Conservation (phyloP, 2,329 filamentous ascomycete species). For the Lachnellula suecica region DNA sequence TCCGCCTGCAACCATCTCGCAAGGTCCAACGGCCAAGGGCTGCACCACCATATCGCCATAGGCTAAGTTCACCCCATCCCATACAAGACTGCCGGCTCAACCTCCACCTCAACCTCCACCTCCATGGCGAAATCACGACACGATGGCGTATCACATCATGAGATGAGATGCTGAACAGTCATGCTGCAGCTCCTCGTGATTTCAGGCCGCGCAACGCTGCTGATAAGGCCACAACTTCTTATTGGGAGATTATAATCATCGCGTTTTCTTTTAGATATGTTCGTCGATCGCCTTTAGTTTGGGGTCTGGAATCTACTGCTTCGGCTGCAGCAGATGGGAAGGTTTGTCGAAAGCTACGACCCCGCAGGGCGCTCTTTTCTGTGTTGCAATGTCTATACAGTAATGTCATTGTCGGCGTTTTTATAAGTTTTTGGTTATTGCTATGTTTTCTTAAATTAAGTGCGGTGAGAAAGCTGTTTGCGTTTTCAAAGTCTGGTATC, state of each 20-base stretch:
- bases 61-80: background rate
- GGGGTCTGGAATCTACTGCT: constrained; percentile 3
- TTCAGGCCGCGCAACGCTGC: constrained; percentile 10
- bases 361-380: no score
- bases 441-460: background rate
- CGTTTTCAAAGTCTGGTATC: no score
- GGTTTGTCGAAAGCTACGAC: background rate
- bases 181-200: background rate
- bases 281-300: background rate
- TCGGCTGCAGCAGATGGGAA: constrained; percentile 5
- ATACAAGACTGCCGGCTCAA: constrained; percentile 3
- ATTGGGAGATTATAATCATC: constrained; percentile 18
- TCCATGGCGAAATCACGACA: no score
- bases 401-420: no score
- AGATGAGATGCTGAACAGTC: constrained; percentile 1
- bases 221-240: constrained; percentile 21
- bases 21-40: background rate
- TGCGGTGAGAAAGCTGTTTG: no score
- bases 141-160: constrained; percentile 10
- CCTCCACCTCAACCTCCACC: no score
- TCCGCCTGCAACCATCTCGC: background rate
- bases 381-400: no score
- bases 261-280: background rate
- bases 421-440: no score
- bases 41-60: background rate